A percentile compares a stretch with the other conserved stretches of the same genome.
Evolutionary conservation across 352 stramenopile species (phyloP).

Genomic region (Blastocystis hominis): DNA sequence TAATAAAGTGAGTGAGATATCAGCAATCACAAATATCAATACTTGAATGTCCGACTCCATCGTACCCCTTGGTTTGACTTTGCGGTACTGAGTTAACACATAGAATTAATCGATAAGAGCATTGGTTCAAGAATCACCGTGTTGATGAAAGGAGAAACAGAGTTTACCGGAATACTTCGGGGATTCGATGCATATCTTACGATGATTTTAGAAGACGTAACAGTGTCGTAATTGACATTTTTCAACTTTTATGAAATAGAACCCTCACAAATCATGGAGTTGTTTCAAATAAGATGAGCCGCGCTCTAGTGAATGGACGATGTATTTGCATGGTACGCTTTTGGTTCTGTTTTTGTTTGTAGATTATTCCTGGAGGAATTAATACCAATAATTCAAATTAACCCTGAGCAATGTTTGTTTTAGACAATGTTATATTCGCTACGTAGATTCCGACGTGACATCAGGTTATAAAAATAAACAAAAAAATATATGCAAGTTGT

Average conservation of each 20-base stretch:
- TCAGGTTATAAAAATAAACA: not conserved
- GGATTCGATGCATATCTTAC: constrained; percentile 42
- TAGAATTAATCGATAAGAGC: constrained; percentile 42
- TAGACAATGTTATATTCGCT: not conserved
- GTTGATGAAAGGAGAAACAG: constrained; percentile 21
- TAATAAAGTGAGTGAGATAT: not conserved
- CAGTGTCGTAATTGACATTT: not conserved
- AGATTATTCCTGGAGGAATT: constrained; percentile 47
- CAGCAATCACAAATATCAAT: not conserved
- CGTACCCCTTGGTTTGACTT: constrained; percentile 10
- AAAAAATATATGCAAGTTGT: not conserved
- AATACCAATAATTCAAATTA: not conserved
- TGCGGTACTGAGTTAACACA: not conserved
- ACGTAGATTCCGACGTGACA: not conserved
- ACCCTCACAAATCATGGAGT: not conserved
- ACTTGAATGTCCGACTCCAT: not conserved
- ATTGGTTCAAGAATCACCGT: constrained; percentile 29
- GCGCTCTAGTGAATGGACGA: constrained; percentile 16
- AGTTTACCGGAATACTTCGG: not conserved
- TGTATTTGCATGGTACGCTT: constrained; percentile 12
- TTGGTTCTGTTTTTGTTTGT: not conserved
- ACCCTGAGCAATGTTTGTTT: not conserved
- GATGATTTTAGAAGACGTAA: constrained; percentile 46
- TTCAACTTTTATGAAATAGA: not conserved
- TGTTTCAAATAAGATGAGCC: not conserved